phyloP scores from a whole-genome alignment of 805 yeast species.

The Ogataea pilisensis region DNA sequence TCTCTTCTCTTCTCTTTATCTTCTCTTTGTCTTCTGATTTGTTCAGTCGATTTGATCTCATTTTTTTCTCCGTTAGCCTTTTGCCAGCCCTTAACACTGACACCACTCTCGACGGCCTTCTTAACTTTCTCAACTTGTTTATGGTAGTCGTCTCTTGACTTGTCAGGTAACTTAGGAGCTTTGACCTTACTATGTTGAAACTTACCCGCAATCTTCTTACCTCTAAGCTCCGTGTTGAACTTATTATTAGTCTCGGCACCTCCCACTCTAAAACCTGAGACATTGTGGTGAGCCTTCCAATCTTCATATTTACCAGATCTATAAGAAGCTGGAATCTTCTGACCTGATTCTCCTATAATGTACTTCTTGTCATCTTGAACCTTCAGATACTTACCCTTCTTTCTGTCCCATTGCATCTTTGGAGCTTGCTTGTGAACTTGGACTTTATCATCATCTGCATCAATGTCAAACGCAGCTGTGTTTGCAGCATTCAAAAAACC shows the following conservation, averaged over 20 bases:
- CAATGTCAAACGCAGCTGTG: slow-evolving; percentile 82
- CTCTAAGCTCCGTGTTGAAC: slow-evolving; percentile 31
- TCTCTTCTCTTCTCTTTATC: slow-evolving; percentile 66
- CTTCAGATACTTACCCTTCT: slow-evolving; percentile 85
- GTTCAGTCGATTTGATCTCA: slow-evolving; percentile 66
- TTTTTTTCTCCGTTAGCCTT: slow-evolving; percentile 42
- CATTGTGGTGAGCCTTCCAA: slow-evolving; percentile 75
- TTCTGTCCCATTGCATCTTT: slow-evolving; percentile 86
- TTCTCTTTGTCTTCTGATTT: slow-evolving; percentile 74
- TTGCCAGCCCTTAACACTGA: slow-evolving; percentile 60
- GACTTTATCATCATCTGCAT: slow-evolving; percentile 62
- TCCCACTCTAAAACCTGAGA: slow-evolving; percentile 50
- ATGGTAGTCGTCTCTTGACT: slow-evolving; percentile 78
- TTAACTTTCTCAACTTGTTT: slow-evolving; percentile 78
- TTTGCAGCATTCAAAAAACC: slow-evolving; percentile 83
- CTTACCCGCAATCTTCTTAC: slow-evolving; percentile 39
- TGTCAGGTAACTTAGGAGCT: slow-evolving; percentile 92
- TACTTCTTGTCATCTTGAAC: slow-evolving; percentile 79
- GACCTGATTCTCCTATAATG: slow-evolving; percentile 94
- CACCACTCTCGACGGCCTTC: slow-evolving; percentile 74
- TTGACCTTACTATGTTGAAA: slow-evolving; percentile 69
- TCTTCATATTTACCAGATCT: slow-evolving; percentile 87
- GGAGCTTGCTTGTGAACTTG: slow-evolving; percentile 62
- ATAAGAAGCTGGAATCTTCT: slow-evolving; percentile 84
- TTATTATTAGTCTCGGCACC: slow-evolving; percentile 42